Evolutionary conservation across 768 basidiomycete species (phyloP).

Genomic region (Rhizopogon roseolus): DNA sequence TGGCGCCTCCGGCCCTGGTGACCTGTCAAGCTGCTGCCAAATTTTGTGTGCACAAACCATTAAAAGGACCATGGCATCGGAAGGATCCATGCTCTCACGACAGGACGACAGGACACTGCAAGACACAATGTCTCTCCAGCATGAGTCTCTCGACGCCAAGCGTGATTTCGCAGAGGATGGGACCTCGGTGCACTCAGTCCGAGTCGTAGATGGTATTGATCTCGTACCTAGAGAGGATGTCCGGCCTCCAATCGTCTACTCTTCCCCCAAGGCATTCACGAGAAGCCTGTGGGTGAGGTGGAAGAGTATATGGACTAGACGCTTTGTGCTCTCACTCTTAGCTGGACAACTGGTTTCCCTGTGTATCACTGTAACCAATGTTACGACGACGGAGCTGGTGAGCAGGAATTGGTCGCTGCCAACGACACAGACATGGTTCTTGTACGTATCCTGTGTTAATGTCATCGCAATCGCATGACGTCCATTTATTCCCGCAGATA

Average conservation of each 20-base stretch:
- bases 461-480: background rate
- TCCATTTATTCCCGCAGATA: constrained; percentile 44
- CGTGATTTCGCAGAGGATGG: constrained; percentile 14
- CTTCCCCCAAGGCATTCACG: constrained; percentile 49
- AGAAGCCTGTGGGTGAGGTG: constrained; percentile 55
- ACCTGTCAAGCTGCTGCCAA: too few species aligned
- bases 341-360: constrained; percentile 82
- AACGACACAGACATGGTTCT: constrained; percentile 79
- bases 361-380: constrained; percentile 87
- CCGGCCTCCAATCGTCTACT: constrained; percentile 64
- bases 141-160: constrained; percentile 19
- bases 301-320: constrained; percentile 73
- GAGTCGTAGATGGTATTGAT: background rate
- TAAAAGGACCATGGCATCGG: background rate
- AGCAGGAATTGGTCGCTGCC: constrained; percentile 66
- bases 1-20: background rate
- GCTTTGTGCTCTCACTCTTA: constrained; percentile 64
- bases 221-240: background rate
- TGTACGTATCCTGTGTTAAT: constrained; percentile 43
- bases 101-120: background rate
- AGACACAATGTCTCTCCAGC: constrained; percentile 6
- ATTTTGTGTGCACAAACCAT: background rate
- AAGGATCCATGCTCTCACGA: background rate
- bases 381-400: constrained; percentile 78
- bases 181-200: background rate